phyloP scores from a whole-genome alignment of 495 filamentous ascomycete species.

The Neurospora sp. region DNA sequence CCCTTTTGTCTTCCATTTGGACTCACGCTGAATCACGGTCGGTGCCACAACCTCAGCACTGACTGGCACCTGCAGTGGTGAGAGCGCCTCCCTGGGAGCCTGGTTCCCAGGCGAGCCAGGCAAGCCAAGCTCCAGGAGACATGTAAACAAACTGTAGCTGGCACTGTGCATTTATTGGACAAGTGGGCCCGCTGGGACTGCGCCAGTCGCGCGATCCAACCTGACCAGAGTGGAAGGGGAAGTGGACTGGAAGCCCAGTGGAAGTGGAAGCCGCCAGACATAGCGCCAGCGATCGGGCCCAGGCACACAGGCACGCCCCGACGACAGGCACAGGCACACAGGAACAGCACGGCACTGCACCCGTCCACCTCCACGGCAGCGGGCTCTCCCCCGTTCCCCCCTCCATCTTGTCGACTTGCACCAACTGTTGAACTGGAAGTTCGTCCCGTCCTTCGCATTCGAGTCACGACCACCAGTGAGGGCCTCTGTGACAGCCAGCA shows the following conservation, averaged over 20 bases:
- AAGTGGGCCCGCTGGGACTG: background rate
- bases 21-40: background rate
- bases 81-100: background rate
- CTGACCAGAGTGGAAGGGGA: background rate
- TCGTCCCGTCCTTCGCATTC: background rate
- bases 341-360: background rate
- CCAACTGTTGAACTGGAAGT: background rate
- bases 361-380: background rate
- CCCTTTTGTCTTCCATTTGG: background rate
- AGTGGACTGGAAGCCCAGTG: background rate
- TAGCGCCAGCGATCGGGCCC: background rate
- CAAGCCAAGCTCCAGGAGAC: background rate
- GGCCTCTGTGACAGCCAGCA: conserved; percentile 10
- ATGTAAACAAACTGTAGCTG: background rate
- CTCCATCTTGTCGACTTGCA: background rate
- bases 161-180: background rate
- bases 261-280: background rate
- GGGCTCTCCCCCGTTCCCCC: background rate
- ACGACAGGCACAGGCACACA: background rate
- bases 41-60: background rate
- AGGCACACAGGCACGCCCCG: background rate
- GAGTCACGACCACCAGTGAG: background rate
- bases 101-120: background rate
- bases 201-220: background rate
- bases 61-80: background rate